Base-by-base conservation (phyloP, 2,329 filamentous ascomycete species). In the Neoscytalidium dimidiatum region DNA sequence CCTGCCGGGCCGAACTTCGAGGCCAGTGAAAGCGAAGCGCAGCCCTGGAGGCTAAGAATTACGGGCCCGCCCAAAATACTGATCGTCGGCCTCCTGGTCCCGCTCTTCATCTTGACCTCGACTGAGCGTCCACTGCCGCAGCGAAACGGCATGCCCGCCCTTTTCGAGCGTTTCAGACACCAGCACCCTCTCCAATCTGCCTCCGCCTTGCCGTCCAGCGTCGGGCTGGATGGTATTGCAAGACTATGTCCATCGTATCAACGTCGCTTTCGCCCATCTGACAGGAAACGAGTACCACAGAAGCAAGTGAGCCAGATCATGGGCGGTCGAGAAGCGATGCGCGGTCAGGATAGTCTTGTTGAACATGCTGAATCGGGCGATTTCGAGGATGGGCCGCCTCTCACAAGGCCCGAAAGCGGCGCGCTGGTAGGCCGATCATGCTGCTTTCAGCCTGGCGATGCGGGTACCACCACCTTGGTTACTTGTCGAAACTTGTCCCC, bases 381-480 rank as follows among this genome's bases (percentile, higher is more conserved):
- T 28, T 56, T 31, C 19, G 9, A 38, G 51, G n/a, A 17, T 7
- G 23, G 9, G n/a, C 28, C 23, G 53, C 53, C 53, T 38, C 53
- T 58, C 53, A 58, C 53, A 58, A 46, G 56, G 26, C 56, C 56
- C 56, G 56, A 46, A 60, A 60, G 38, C 56, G 56, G 53, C 35
- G 26, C 23, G 35, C 35, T 44, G 35, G 35, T 57, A 43, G 53
- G 56, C 41, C 46, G 56, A 60, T 60, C 56, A 13, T 60, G 56
- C 56, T 60, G 56, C 56, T 60, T 60, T 46, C 56, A 46, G 56
- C 26, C 8, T 23, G n/a, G 31, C 26, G 35, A 11, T 26, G 23
- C 21, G 53, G 53, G 52, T 31, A 41, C 33, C 31, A 41, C 4
- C 53, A 28, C 31, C 33, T 57, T 29, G 35, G 26, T 19, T 17